A percentile compares a stretch with the other conserved stretches of the same genome.
phyloP scores from a whole-genome alignment of 495 filamentous ascomycete species.

The Thozetella sp. region DNA sequence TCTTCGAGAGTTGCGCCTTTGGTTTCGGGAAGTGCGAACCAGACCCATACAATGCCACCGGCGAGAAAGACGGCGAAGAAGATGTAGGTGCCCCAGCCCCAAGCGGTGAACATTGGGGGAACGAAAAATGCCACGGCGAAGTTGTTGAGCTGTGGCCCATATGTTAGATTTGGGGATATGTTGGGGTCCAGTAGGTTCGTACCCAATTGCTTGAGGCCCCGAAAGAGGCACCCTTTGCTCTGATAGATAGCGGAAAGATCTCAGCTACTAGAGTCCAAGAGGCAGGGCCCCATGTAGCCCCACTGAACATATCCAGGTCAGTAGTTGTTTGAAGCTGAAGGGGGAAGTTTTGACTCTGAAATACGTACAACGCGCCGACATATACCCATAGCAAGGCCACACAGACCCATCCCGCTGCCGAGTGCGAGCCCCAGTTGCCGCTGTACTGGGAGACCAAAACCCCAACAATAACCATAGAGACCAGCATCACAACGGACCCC shows the following conservation, averaged over 20 bases:
- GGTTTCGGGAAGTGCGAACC: constrained; percentile 28
- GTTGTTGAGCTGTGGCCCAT: constrained; percentile 14
- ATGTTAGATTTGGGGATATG: no score
- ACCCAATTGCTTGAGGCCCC: constrained; percentile 22
- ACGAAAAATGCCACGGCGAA: constrained; percentile 20
- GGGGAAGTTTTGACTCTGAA: background rate
- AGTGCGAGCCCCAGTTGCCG: background rate
- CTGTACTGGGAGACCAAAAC: background rate
- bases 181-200: no score
- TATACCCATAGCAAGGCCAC: background rate
- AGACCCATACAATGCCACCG: constrained; percentile 18
- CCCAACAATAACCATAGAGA: background rate
- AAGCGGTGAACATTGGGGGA: constrained; percentile 15
- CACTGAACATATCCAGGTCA: no score
- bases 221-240: constrained; percentile 48
- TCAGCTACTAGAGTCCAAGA: constrained; percentile 33
- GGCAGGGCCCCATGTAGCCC: no score
- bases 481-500: background rate
- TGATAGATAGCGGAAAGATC: constrained; percentile 65
- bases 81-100: constrained; percentile 23
- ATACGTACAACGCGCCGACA: background rate
- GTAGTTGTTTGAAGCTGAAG: no score
- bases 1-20: constrained; percentile 33
- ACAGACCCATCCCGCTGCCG: background rate
- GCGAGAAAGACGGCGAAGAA: constrained; percentile 26